phyloP scores from a whole-genome alignment of 1,139 yeast species.

The Tardiomyces depauwii region DNA sequence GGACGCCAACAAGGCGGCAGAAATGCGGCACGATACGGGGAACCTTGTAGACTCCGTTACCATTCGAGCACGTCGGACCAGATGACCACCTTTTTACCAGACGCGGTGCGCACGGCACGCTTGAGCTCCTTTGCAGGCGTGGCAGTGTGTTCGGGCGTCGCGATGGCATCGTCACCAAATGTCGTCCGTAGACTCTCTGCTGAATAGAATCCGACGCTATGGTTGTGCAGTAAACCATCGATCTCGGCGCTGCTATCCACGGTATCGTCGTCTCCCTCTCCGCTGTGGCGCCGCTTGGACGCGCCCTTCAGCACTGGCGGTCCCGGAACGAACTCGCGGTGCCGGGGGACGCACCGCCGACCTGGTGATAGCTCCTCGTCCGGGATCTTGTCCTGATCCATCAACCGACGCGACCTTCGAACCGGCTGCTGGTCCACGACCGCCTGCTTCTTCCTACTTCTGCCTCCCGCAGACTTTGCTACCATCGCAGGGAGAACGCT shows the following conservation, averaged over 20 bases:
- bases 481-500: no score
- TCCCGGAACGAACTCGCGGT: conserved; percentile 7
- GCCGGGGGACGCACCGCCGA: conserved; percentile 13
- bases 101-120: not conserved
- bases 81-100: conserved; percentile 6
- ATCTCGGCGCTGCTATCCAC: not conserved
- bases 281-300: not conserved
- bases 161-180: conserved; percentile 2
- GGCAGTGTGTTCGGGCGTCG: no score
- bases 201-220: conserved; percentile 14
- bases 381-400: conserved; percentile 9
- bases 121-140: not conserved
- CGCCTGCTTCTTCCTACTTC: not conserved
- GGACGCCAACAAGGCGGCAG: no score
- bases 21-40: no score
- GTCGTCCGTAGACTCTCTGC: conserved; percentile 10
- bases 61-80: conserved; percentile 3
- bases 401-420: conserved; percentile 9
- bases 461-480: conserved; percentile 2
- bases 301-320: conserved; percentile 9
- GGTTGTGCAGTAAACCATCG: not conserved
- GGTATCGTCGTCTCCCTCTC: no score
- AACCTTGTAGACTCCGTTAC: no score
- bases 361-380: conserved; percentile 10
- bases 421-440: conserved; percentile 3